phyloP scores from a whole-genome alignment of 2,329 filamentous ascomycete genomes.

The Furcasterigmium sp. region DNA sequence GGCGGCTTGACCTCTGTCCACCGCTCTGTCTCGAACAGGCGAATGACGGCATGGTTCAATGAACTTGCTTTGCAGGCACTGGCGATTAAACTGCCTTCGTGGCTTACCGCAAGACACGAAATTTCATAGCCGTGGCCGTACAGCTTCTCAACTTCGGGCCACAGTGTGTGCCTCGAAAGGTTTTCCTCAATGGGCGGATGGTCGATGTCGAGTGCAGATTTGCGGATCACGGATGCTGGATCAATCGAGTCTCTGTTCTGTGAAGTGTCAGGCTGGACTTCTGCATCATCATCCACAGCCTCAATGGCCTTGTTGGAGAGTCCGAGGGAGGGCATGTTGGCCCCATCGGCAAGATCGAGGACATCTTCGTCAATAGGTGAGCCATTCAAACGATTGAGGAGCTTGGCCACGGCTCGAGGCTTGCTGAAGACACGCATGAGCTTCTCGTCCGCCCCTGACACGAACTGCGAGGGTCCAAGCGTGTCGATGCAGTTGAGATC shows the following conservation, averaged over 20 bases:
- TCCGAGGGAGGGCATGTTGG: constrained; percentile 90
- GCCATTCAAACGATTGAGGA: constrained; percentile 65
- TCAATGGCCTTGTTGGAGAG: constrained; percentile 93
- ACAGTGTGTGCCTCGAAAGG: constrained; percentile 83
- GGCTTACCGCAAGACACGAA: constrained; percentile 73
- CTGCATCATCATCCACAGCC: constrained; percentile 43
- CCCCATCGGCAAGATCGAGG: constrained; percentile 67
- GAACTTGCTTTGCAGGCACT: constrained; percentile 92
- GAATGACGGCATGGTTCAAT: constrained; percentile 88
- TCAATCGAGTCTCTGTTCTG: constrained; percentile 50
- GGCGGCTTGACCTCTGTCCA: constrained; percentile 88
- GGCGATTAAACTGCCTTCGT: constrained; percentile 71
- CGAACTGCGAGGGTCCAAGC: constrained; percentile 69
- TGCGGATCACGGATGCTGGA: constrained; percentile 49
- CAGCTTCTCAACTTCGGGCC: constrained; percentile 93
- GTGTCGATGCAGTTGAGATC: constrained; percentile 91
- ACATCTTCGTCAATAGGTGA: constrained; percentile 37
- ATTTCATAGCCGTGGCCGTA: constrained; percentile 99
- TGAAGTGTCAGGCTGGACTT: constrained; percentile 36
- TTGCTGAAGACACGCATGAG: constrained; percentile 93
- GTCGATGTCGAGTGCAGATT: constrained; percentile 57
- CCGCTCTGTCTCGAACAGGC: constrained; percentile 77
- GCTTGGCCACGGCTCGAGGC: constrained; percentile 72
- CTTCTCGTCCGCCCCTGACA: constrained; percentile 96
- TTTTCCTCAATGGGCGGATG: constrained; percentile 87